Conservation (phyloP, 257 asterid species). For the Leptodermis oblonga region DNA sequence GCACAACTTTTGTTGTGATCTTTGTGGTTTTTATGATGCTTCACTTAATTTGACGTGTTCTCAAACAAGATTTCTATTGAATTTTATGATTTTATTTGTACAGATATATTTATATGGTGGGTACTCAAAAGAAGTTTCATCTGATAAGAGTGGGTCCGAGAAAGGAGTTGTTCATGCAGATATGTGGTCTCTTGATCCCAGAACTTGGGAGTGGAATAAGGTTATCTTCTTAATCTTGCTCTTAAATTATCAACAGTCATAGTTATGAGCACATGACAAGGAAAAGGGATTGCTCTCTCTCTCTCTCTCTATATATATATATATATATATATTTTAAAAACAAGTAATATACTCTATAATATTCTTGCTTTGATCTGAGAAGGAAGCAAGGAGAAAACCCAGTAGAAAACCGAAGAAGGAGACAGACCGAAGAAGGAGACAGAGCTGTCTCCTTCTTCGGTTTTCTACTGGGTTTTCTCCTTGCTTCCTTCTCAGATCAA, state of each 20-base stretch:
- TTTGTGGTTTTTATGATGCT: background rate
- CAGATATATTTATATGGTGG: slow-evolving; percentile 96
- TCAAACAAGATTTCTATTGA: background rate
- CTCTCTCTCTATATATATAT: slow-evolving; percentile 1
- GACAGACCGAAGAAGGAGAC: too few species aligned
- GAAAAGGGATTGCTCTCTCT: background rate
- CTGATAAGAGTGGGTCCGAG: slow-evolving; percentile 80
- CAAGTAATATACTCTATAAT: too few species aligned
- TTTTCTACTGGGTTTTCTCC: background rate
- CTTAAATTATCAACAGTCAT: background rate
- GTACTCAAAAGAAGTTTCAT: slow-evolving; percentile 81
- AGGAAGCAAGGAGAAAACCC: background rate
- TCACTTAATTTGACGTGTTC: background rate
- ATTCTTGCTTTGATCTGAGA: background rate
- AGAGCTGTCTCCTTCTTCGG: too few species aligned
- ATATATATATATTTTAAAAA: background rate
- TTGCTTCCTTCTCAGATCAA: background rate
- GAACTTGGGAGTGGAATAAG: slow-evolving; percentile 99
- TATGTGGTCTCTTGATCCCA: slow-evolving; percentile 95
- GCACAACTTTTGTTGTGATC: background rate
- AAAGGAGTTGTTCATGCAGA: slow-evolving; percentile 92
- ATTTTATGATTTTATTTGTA: background rate
- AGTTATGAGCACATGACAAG: background rate
- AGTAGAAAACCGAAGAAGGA: background rate
- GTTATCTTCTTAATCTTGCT: slow-evolving; percentile 33